phyloP scores from a whole-genome alignment of 139 green algal species.

The Monoraphidium neglectum region DNA sequence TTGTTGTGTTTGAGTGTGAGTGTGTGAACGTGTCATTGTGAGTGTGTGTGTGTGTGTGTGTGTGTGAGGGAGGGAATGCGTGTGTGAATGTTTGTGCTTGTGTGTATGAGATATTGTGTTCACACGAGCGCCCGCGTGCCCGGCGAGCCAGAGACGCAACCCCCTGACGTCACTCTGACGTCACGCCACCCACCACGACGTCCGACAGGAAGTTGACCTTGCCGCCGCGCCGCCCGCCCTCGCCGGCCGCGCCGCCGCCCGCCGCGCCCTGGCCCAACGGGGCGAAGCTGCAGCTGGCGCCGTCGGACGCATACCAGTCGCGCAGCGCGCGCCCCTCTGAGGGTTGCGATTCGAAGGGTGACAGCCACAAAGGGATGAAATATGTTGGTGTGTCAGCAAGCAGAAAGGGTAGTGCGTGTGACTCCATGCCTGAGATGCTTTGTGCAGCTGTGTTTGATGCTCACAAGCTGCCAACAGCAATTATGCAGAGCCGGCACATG shows the following conservation, averaged over 20 bases:
- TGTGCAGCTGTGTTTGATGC: neutral
- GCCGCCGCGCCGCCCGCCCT: neutral
- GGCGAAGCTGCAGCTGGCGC: conserved; percentile 33
- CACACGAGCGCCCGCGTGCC: no score
- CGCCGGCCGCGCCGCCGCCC: conserved; percentile 3
- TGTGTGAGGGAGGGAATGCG: no score
- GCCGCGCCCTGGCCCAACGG: conserved; percentile 50
- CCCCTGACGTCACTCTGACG: no score
- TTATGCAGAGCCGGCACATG: neutral
- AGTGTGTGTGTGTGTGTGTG: no score
- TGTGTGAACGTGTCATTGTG: neutral
- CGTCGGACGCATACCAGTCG: conserved; percentile 62
- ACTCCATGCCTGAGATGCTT: no score
- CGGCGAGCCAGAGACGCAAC: no score
- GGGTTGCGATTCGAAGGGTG: conserved; percentile 7
- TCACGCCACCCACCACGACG: conserved; percentile 15
- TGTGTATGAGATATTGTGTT: no score
- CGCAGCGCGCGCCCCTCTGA: conserved; percentile 49
- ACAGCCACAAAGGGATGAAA: no score
- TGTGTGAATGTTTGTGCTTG: no score
- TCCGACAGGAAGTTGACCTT: conserved; percentile 34
- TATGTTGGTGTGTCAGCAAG: no score
- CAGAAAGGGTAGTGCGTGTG: no score
- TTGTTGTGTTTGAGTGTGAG: neutral
- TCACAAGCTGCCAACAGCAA: neutral